These are phyloP conservation scores for Lotus japonicus DNA, from an alignment of 306 rosid genomes.

Conservation along the genomic window DNA sequence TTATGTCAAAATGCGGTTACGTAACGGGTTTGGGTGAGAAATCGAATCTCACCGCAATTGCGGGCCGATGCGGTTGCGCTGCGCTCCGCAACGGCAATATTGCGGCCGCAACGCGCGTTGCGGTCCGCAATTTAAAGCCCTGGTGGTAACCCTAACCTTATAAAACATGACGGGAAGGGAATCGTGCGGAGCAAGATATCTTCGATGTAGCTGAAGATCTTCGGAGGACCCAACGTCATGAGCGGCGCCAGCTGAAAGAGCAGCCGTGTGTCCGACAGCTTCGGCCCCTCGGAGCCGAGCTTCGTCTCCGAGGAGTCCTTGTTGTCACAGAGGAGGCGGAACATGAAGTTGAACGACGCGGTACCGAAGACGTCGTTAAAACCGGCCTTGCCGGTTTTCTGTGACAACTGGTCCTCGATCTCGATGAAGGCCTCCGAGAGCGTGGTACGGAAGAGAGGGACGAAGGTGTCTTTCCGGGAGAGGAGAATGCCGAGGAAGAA, in stretches of 20 bases:
- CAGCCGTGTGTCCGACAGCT: slow-evolving; percentile 36
- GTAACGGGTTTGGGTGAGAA: too few relatives aligned
- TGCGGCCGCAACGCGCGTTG: too few relatives aligned
- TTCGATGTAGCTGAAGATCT: slow-evolving; percentile 41
- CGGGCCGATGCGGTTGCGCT: too few relatives aligned
- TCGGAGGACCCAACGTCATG: slow-evolving; percentile 30
- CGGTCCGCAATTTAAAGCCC: too few relatives aligned
- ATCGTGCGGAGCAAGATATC: slow-evolving; percentile 46
- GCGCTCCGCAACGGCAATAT: too few relatives aligned
- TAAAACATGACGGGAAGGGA: slow-evolving; percentile 36
- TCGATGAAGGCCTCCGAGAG: slow-evolving; percentile 22
- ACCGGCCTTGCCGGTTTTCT: not conserved
- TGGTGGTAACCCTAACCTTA: too few relatives aligned
- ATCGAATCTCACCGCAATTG: too few relatives aligned
- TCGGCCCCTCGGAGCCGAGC: slow-evolving; percentile 30
- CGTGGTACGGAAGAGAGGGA: slow-evolving; percentile 40
- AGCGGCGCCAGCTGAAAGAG: slow-evolving; percentile 47
- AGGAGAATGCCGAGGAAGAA: slow-evolving; percentile 34
- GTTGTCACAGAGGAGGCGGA: slow-evolving; percentile 34
- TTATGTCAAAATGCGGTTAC: too few relatives aligned
- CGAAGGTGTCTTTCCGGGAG: slow-evolving; percentile 19
- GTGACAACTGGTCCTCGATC: slow-evolving; percentile 26
- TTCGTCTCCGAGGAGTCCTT: slow-evolving; percentile 13
- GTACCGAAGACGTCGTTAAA: slow-evolving; percentile 26
- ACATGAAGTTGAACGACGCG: slow-evolving; percentile 43